Evolutionary conservation across 2,329 filamentous ascomycete genomes (phyloP).

Genomic region (Arthrobotrys megalospora): DNA sequence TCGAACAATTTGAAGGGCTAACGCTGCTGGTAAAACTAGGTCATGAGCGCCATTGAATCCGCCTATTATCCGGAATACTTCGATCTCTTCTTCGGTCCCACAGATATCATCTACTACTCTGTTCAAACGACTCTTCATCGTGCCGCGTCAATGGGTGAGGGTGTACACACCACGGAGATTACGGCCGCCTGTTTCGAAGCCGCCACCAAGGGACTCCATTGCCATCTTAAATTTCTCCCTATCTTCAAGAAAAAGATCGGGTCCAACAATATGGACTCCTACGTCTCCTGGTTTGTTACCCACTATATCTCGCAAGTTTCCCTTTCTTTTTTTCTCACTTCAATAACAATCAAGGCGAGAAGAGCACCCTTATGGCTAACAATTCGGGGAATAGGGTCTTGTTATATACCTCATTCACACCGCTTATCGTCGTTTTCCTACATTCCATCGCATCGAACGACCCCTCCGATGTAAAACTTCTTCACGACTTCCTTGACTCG

Average conservation of each 20-base stretch:
- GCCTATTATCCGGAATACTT: conserved; percentile 49
- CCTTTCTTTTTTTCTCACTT: background rate
- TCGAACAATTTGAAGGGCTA: background rate
- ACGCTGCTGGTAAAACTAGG: background rate
- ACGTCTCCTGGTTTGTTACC: conserved; percentile 52
- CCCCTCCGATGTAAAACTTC: conserved; percentile 43
- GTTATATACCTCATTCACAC: conserved; percentile 59
- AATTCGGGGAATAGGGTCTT: conserved; percentile 29
- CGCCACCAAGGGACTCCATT: conserved; percentile 36
- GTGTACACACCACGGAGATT: conserved; percentile 52
- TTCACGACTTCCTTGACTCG: conserved; percentile 57
- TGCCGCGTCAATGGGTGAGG: conserved; percentile 59
- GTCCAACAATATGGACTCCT: conserved; percentile 42
- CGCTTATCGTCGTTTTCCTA: conserved; percentile 55
- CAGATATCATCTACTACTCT: conserved; percentile 57
- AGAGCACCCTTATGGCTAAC: background rate
- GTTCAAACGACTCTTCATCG: conserved; percentile 55
- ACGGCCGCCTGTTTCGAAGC: conserved; percentile 57
- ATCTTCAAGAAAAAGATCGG: conserved; percentile 45
- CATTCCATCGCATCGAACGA: conserved; percentile 54
- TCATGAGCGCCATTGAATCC: background rate
- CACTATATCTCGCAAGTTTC: conserved; percentile 20
- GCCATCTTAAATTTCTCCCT: conserved; percentile 53
- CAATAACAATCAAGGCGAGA: background rate
- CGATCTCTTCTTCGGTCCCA: conserved; percentile 55